Evolutionary conservation across 2,329 filamentous ascomycete species (phyloP).

Genomic region (Cercospora berteroae): DNA sequence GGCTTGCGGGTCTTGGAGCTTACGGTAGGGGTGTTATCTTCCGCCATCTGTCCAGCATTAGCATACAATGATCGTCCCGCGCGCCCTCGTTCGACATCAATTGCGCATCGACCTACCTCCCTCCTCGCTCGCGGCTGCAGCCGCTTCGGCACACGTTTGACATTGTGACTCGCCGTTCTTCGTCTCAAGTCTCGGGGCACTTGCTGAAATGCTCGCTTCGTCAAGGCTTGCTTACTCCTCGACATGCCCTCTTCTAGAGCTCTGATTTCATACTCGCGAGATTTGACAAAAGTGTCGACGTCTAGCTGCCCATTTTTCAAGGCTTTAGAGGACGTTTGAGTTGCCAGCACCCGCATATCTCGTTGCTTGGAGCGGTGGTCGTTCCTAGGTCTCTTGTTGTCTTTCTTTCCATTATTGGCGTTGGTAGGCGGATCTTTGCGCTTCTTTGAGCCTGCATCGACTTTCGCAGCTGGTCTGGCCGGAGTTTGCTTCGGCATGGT

Average conservation of each 20-base stretch:
- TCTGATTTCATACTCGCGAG: slow-evolving; percentile 85
- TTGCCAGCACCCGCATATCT: slow-evolving; percentile 48
- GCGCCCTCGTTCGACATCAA: slow-evolving; percentile 19
- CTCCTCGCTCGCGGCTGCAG: slow-evolving; percentile 66
- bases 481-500: slow-evolving; percentile 16
- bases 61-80: slow-evolving; percentile 12
- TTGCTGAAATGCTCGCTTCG: slow-evolving; percentile 81
- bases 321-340: slow-evolving; percentile 52
- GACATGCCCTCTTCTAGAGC: slow-evolving; percentile 80
- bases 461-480: slow-evolving; percentile 4
- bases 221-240: slow-evolving; percentile 62
- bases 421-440: slow-evolving; percentile 31
- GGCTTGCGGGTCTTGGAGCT: slow-evolving; percentile 64
- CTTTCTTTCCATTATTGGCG: slow-evolving; percentile 1
- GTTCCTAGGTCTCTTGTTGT: slow-evolving; percentile 22
- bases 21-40: slow-evolving; percentile 86
- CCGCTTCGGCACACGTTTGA: slow-evolving; percentile 79
- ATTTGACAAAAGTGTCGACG: slow-evolving; percentile 76
- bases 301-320: slow-evolving; percentile 75
- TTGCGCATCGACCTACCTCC: slow-evolving; percentile 43
- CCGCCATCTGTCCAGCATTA: slow-evolving; percentile 63
- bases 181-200: slow-evolving; percentile 81
- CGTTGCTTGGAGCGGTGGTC: slow-evolving; percentile 32
- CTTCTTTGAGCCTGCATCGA: slow-evolving; percentile 23
- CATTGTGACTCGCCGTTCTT: slow-evolving; percentile 92